These are phyloP conservation scores for Coemansia sp. DNA, from an alignment of 192 early-diverging fungal genomes.

Conservation along the genomic window DNA sequence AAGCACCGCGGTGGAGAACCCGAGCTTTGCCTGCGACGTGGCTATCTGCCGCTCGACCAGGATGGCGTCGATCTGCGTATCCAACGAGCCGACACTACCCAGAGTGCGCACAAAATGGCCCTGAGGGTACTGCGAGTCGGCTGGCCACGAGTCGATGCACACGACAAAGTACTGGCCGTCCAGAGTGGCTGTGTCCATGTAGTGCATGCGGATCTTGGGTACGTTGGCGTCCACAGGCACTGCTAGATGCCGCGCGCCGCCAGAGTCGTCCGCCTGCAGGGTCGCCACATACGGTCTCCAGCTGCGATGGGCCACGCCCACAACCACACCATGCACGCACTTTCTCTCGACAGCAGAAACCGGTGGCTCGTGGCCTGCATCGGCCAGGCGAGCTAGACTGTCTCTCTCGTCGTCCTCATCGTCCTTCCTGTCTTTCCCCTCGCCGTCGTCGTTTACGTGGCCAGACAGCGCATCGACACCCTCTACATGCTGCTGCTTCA, in stretches of 20 bases:
- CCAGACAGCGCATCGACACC: background rate
- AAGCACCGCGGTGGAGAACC: slow-evolving; percentile 63
- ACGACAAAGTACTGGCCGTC: slow-evolving; percentile 69
- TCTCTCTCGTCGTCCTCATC: slow-evolving; percentile 2
- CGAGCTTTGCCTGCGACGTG: slow-evolving; percentile 68
- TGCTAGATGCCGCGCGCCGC: slow-evolving; percentile 62
- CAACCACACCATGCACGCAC: slow-evolving; percentile 48
- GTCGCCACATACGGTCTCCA: slow-evolving; percentile 81
- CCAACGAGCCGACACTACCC: slow-evolving; percentile 64
- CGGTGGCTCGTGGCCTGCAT: background rate
- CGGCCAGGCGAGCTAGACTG: slow-evolving; percentile 15
- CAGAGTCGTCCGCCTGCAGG: slow-evolving; percentile 60
- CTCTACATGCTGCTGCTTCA: background rate
- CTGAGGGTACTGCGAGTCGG: slow-evolving; percentile 70
- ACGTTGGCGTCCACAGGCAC: slow-evolving; percentile 66
- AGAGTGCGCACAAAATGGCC: slow-evolving; percentile 74
- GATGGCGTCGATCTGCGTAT: slow-evolving; percentile 75
- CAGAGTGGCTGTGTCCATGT: slow-evolving; percentile 60
- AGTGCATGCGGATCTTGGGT: slow-evolving; percentile 75
- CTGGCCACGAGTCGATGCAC: slow-evolving; percentile 70
- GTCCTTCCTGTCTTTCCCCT: no score
- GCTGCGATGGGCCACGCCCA: slow-evolving; percentile 64
- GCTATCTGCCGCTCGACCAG: slow-evolving; percentile 76
- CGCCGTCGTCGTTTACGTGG: background rate
- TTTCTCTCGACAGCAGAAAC: background rate